Evolutionary conservation across 371 early-diverging fungal genomes (phyloP), one percentile per base, ranked within the genome.

Genomic region (Mucor circinelloides): DNA sequence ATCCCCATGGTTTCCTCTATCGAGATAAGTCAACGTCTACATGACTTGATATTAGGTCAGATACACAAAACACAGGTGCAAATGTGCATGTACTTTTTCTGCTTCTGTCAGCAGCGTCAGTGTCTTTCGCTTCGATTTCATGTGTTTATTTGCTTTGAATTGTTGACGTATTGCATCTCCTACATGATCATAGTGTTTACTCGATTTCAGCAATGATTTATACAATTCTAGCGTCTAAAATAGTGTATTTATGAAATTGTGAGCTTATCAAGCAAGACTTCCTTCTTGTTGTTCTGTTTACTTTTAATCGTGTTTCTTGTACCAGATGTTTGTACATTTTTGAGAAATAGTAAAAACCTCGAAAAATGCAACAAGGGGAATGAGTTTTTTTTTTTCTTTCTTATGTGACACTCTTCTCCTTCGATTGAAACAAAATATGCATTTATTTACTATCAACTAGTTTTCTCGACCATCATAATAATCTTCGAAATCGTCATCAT

Each of bases 171-270:
- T 68, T 5, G 19, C 30, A 10, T 40, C 19, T 9, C 31, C 13
- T n/a, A 61, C 17, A 23, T 59, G 54, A 25, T 46, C 46, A 55
- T 64, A 74, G 1, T 44, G 23, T 68, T 67, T 25, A 21, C 55
- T 61, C 13, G 70, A 60, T 55, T 40, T 60, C 32, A 74, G 58
- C 3, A 74, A 44, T 12, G 68, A 64, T 57, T 54, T 64, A 32
- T 74, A 74, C 6, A 74, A 28, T 13, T 36, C 66, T 1, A 74
- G 36, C 27, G 74, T 74, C 74, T 74, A 69, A 25, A 23, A 40
- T 40, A 40, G 40, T 6, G 23, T 27, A 52, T 52, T 52, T 40
- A 17, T 17, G 13, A 30, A 48, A 42, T 23, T 31, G 31, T 50
- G 36, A 62, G 31, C n/a, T 55, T 27, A 42, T 19, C n/a, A 27